Percentiles rank a stretch among this genome's conserved stretches.
Conservation (phyloP, 169 alveolate species). For the Cryptosporidium ryanae region DNA sequence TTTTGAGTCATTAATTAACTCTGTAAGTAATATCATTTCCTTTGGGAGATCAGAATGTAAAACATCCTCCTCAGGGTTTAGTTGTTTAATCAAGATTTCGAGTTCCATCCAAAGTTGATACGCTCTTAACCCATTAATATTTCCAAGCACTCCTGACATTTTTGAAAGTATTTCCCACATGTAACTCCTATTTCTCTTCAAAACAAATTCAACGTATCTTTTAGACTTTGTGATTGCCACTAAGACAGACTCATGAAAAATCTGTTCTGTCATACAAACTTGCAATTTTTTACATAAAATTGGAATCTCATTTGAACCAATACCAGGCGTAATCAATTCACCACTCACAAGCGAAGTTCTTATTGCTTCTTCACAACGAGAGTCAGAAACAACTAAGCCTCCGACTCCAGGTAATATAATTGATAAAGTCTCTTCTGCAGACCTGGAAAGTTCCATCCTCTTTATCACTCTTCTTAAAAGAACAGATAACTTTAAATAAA, state of each 20-base stretch:
- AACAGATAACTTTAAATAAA: conserved; percentile 19
- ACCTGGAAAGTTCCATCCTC: conserved; percentile 43
- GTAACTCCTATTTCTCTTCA: conserved; percentile 41
- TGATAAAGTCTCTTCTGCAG: conserved; percentile 60
- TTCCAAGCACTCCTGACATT: conserved; percentile 63
- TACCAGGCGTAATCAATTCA: conserved; percentile 30
- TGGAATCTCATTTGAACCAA: conserved; percentile 29
- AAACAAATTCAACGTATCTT: conserved; percentile 48
- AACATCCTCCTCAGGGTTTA: conserved; percentile 28
- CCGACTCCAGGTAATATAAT: conserved; percentile 60
- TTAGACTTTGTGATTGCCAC: conserved; percentile 28
- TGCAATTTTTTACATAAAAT: conserved; percentile 38
- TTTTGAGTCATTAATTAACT: conserved; percentile 19
- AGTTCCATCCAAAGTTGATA: conserved; percentile 59
- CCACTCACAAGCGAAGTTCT: conserved; percentile 38
- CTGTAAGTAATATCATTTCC: conserved; percentile 34
- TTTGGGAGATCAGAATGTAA: conserved; percentile 70
- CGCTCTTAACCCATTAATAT: conserved; percentile 24
- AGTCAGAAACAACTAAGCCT: conserved; percentile 54
- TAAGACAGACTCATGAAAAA: conserved; percentile 54
- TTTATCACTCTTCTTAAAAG: conserved; percentile 40
- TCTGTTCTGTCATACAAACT: conserved; percentile 9
- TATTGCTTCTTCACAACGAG: conserved; percentile 46
- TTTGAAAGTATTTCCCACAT: conserved; percentile 67
- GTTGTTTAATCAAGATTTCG: conserved; percentile 25